Conservation (phyloP, 1,284 basidiomycete species). For the Heterobasidion parviporum region DNA sequence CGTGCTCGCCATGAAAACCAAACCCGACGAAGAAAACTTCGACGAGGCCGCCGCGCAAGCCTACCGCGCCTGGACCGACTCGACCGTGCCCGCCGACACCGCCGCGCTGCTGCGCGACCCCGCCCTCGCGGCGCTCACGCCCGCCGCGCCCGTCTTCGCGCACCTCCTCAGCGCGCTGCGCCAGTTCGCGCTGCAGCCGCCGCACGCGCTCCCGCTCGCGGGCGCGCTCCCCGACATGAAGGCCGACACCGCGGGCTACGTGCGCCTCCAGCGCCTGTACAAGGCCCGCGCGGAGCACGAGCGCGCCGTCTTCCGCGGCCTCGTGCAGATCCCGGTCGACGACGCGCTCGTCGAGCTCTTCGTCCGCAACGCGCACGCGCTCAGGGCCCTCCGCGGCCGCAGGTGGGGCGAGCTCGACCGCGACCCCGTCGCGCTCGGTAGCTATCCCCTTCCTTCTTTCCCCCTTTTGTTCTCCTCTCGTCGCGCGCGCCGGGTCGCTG, state of each 20-base stretch:
- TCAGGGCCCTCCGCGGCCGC: conserved; percentile 72
- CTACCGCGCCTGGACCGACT: conserved; percentile 65
- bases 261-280: conserved; percentile 74
- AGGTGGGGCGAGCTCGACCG: conserved; percentile 53
- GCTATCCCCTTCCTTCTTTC: no score
- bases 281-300: conserved; percentile 66
- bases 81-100: conserved; percentile 30
- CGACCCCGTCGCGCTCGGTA: conserved; percentile 50
- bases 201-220: conserved; percentile 42
- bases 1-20: conserved; percentile 53
- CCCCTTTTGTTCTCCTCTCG: not conserved
- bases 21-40: conserved; percentile 91
- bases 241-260: conserved; percentile 78
- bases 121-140: not conserved
- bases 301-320: conserved; percentile 30
- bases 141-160: not conserved
- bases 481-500: not conserved
- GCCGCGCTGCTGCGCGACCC: not conserved
- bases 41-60: conserved; percentile 86
- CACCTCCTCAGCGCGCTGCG: conserved; percentile 71
- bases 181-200: conserved; percentile 39
- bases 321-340: conserved; percentile 31
- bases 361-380: conserved; percentile 83
- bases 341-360: conserved; percentile 70
- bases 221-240: conserved; percentile 93